phyloP scores from a whole-genome alignment of 805 yeast species.

The Priceomyces melissophilus region DNA sequence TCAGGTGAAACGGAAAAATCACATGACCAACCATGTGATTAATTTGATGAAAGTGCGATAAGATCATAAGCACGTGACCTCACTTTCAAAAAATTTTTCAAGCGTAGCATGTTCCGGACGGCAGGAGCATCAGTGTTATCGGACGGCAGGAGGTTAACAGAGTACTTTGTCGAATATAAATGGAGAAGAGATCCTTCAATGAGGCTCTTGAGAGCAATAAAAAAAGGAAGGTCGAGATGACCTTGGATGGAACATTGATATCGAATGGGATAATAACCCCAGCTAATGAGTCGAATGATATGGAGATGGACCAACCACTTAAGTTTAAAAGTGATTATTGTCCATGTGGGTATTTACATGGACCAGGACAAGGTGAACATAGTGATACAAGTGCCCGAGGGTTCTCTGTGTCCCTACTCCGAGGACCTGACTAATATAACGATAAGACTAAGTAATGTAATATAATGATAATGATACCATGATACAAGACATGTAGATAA shows the following conservation, averaged over 20 bases:
- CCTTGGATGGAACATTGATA: conserved; percentile 2
- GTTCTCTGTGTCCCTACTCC: conserved; percentile 16
- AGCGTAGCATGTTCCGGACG: no score
- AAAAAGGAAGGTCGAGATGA: conserved; percentile 5
- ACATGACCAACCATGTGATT: background rate
- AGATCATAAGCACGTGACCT: no score
- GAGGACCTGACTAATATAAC: conserved; percentile 23
- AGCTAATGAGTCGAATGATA: background rate
- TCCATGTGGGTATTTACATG: conserved; percentile 30
- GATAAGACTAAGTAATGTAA: background rate
- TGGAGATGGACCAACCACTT: conserved; percentile 1
- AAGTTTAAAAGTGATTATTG: conserved; percentile 10
- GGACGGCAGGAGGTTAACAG: background rate
- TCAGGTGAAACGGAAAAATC: background rate
- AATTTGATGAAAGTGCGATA: no score
- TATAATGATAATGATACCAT: background rate
- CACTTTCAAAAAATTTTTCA: no score
- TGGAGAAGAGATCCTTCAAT: background rate
- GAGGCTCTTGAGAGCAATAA: conserved; percentile 1
- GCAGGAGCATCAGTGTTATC: no score
- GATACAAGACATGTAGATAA: no score
- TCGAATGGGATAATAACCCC: conserved; percentile 7
- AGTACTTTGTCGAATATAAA: background rate
- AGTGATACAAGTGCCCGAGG: conserved; percentile 24
- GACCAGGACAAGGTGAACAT: conserved; percentile 24